Evolutionary conservation across 805 yeast species (phyloP).

Genomic region (Suhomyces sp.): DNA sequence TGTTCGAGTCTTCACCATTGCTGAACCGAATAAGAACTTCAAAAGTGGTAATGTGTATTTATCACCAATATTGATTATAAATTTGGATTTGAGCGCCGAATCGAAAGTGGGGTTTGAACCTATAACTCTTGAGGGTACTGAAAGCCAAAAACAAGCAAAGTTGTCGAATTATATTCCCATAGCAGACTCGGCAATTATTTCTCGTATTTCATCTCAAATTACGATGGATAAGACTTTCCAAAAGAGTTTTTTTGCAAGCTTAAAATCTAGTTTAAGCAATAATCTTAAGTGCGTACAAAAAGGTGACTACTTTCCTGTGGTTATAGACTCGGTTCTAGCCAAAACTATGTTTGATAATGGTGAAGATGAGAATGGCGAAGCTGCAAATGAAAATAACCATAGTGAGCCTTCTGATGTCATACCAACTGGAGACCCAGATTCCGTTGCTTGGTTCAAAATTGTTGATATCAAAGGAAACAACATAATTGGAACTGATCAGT

Average conservation of each 20-base stretch:
- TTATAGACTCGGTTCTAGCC: conserved; percentile 68
- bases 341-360: conserved; percentile 44
- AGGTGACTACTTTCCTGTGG: conserved; percentile 75
- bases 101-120: conserved; percentile 20
- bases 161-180: conserved; percentile 36
- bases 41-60: conserved; percentile 42
- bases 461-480: conserved; percentile 45
- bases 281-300: conserved; percentile 54
- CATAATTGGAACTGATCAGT: conserved; percentile 34
- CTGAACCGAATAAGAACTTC: conserved; percentile 56
- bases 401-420: conserved; percentile 36
- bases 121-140: conserved; percentile 5
- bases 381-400: conserved; percentile 9
- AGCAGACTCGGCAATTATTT: conserved; percentile 63
- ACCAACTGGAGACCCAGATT: conserved; percentile 64
- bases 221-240: conserved; percentile 66
- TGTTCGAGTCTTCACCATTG: conserved; percentile 53
- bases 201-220: conserved; percentile 66
- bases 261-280: conserved; percentile 60
- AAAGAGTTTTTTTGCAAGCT: conserved; percentile 54
- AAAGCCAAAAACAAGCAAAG: conserved; percentile 8
- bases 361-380: conserved; percentile 24
- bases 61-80: conserved; percentile 61
- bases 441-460: conserved; percentile 83
- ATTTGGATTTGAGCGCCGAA: conserved; percentile 37